A percentile compares a stretch with the other conserved stretches of the same genome.
Evolutionary conservation across 768 basidiomycete species (phyloP).

Genomic region (Cubamyces lactineus): DNA sequence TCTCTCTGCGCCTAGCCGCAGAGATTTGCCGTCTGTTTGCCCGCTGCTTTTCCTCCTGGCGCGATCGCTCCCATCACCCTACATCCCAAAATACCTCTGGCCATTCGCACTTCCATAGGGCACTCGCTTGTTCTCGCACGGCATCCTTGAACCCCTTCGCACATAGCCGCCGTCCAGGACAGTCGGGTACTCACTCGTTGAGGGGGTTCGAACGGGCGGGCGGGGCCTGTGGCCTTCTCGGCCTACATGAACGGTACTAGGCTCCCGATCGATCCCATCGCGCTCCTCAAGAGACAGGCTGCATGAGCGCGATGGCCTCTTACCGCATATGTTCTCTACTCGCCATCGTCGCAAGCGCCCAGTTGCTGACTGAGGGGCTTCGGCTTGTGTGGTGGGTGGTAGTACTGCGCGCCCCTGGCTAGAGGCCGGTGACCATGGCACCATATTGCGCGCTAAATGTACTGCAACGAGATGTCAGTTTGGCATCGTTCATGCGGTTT

Average conservation of each 20-base stretch:
- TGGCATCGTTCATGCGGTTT: not conserved
- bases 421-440: no score
- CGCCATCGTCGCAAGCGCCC: no score
- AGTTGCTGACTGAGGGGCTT: no score
- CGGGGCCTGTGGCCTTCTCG: not conserved
- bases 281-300: not conserved
- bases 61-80: slow-evolving; percentile 11
- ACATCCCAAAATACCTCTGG: not conserved
- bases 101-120: not conserved
- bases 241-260: not conserved
- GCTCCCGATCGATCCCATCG: slow-evolving; percentile 8
- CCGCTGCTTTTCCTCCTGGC: slow-evolving; percentile 7
- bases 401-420: no score
- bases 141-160: not conserved
- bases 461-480: not conserved
- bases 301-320: no score
- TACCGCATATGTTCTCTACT: no score
- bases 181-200: no score
- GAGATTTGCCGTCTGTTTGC: not conserved
- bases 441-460: no score
- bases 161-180: not conserved
- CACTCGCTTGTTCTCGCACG: no score
- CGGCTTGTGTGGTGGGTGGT: no score
- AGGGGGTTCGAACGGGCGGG: no score
- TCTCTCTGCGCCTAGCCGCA: not conserved